These are phyloP conservation scores for Noccaea caerulescens DNA, from an alignment of 345 rosid species.

Conservation along the genomic window DNA sequence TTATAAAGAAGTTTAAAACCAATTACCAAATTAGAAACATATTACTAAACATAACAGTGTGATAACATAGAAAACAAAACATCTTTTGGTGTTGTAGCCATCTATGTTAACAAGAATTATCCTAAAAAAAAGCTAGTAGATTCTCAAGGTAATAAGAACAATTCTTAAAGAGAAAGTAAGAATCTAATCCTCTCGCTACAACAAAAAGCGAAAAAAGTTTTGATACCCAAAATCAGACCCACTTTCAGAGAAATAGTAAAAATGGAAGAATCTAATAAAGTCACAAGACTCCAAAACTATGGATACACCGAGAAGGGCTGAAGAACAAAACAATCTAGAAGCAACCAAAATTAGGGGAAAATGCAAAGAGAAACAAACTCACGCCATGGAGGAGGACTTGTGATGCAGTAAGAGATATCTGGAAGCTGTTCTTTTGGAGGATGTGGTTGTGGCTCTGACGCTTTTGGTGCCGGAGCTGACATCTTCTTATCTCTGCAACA, in stretches of 20 bases:
- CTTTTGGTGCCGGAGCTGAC: slow-evolving; percentile 59
- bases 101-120: slow-evolving; percentile 35
- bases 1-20: neutral
- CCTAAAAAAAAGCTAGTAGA: slow-evolving; percentile 15
- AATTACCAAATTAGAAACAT: slow-evolving; percentile 9
- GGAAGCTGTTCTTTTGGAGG: slow-evolving; percentile 89
- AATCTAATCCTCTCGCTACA: slow-evolving; percentile 36
- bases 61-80: neutral
- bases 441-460: slow-evolving; percentile 70
- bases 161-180: slow-evolving; percentile 33
- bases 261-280: slow-evolving; percentile 11
- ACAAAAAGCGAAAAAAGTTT: slow-evolving; percentile 33
- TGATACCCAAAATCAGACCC: slow-evolving; percentile 34
- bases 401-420: slow-evolving; percentile 70
- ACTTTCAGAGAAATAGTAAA: slow-evolving; percentile 19
- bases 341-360: slow-evolving; percentile 33
- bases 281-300: slow-evolving; percentile 34
- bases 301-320: slow-evolving; percentile 45
- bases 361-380: slow-evolving; percentile 57
- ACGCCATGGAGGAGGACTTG: slow-evolving; percentile 99
- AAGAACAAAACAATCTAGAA: slow-evolving; percentile 30
- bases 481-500: slow-evolving; percentile 45
- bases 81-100: slow-evolving; percentile 14
- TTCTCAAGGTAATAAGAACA: slow-evolving; percentile 31
- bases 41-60: neutral